These are phyloP conservation scores for Beauveria varroae DNA, from an alignment of 2,329 filamentous ascomycete genomes.

Conservation along the genomic window DNA sequence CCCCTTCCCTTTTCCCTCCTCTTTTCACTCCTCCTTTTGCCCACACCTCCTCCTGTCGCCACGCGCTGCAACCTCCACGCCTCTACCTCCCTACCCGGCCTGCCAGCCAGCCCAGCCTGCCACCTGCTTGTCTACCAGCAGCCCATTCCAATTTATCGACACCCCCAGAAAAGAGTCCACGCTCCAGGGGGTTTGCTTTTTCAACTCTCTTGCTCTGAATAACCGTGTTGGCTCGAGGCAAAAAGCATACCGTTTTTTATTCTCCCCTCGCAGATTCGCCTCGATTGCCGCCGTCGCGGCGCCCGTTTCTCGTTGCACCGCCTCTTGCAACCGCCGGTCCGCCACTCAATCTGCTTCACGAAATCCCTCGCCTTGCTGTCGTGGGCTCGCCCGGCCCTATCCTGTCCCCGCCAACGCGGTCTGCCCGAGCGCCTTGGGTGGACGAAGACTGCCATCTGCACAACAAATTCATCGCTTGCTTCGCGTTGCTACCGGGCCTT, in stretches of 20 bases:
- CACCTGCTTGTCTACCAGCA: not conserved
- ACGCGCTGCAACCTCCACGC: conserved; percentile 11
- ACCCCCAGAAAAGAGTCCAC: conserved; percentile 9
- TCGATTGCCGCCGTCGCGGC: not conserved
- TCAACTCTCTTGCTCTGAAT: not conserved
- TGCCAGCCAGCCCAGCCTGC: no score
- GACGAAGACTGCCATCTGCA: not conserved
- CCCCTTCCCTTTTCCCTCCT: conserved; percentile 12
- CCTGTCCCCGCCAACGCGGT: conserved; percentile 7
- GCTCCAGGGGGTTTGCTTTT: not conserved
- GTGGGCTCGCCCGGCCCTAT: conserved; percentile 2
- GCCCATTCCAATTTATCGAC: conserved; percentile 12
- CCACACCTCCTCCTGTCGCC: conserved; percentile 7
- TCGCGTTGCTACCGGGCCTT: not conserved
- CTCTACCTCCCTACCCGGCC: not conserved
- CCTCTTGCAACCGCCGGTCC: not conserved
- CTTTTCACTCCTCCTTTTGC: conserved; percentile 18
- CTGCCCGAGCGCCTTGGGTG: not conserved
- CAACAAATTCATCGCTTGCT: conserved; percentile 1
- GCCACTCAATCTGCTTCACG: not conserved
- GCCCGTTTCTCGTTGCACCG: not conserved
- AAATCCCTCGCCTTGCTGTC: conserved; percentile 6
- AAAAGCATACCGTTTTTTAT: not conserved
- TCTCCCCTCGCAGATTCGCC: not conserved
- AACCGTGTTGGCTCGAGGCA: not conserved